Conservation (phyloP, 306 rosid species). For the Sindora glabra region DNA sequence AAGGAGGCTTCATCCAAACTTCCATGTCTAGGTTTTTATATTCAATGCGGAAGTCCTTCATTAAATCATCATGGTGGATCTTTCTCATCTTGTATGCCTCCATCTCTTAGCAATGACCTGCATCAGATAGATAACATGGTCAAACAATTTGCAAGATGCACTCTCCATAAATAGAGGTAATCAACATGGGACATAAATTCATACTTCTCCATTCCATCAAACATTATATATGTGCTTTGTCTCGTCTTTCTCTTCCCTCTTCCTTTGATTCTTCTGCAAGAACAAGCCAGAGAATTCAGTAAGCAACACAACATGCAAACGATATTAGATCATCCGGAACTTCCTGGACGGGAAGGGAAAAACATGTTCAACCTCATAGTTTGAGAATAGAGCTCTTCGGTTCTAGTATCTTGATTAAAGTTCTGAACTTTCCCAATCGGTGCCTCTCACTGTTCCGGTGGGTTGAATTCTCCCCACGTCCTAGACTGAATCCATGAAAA, state of each 20-base stretch:
- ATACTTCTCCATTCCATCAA: slow-evolving; percentile 34
- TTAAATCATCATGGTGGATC: slow-evolving; percentile 28
- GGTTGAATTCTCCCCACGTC: slow-evolving; percentile 30
- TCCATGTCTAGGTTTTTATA: too few relatives aligned
- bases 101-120: slow-evolving; percentile 33
- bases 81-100: slow-evolving; percentile 37
- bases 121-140: too few relatives aligned
- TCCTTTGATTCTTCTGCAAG: slow-evolving; percentile 34
- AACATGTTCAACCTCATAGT: slow-evolving; percentile 51
- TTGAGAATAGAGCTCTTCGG: slow-evolving; percentile 61
- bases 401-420: slow-evolving; percentile 44
- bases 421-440: slow-evolving; percentile 74
- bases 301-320: too few relatives aligned
- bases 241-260: slow-evolving; percentile 41
- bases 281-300: not conserved
- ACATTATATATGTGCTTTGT: slow-evolving; percentile 33
- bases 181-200: not conserved
- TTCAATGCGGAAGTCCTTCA: slow-evolving; percentile 22
- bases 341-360: too few relatives aligned
- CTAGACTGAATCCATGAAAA: slow-evolving; percentile 51
- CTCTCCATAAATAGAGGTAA: too few relatives aligned
- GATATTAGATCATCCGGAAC: too few relatives aligned
- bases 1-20: too few relatives aligned
- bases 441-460: slow-evolving; percentile 76
- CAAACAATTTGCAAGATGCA: not conserved